Conservation (phyloP, 2,329 filamentous ascomycete genomes). For the Pseudonectria buxi region DNA sequence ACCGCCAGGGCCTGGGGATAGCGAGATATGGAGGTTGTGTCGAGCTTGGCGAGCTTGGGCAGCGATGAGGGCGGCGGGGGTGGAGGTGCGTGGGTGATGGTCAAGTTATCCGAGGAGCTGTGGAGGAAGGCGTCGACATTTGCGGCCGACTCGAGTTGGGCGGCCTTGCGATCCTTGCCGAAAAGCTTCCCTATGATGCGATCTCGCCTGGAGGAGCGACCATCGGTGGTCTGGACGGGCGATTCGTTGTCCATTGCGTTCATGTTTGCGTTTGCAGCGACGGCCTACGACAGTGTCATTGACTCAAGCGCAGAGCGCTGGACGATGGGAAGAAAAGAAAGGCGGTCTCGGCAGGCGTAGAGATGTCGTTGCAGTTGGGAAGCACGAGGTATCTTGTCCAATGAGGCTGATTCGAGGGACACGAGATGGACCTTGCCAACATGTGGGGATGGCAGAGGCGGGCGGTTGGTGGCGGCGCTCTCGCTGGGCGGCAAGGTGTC, state of each 20-base stretch:
- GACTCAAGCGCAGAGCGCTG: slow-evolving; percentile 17
- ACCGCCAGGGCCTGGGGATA: slow-evolving; percentile 49
- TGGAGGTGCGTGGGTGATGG: slow-evolving; percentile 45
- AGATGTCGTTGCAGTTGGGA: slow-evolving; percentile 12
- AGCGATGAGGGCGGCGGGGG: slow-evolving; percentile 33
- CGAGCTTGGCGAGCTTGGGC: slow-evolving; percentile 48
- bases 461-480: slow-evolving; percentile 20
- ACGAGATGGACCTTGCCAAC: slow-evolving; percentile 22
- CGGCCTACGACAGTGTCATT: slow-evolving; percentile 23
- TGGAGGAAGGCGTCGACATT: slow-evolving; percentile 55
- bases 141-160: slow-evolving; percentile 30
- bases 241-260: slow-evolving; percentile 41
- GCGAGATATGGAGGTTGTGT: slow-evolving; percentile 48
- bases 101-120: slow-evolving; percentile 48
- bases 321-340: slow-evolving; percentile 7
- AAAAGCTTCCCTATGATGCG: slow-evolving; percentile 61
- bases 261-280: slow-evolving; percentile 8
- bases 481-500: slow-evolving; percentile 8
- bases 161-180: slow-evolving; percentile 36
- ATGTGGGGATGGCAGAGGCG: slow-evolving; percentile 20
- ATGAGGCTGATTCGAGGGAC: slow-evolving; percentile 21
- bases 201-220: slow-evolving; percentile 39
- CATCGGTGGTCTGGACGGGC: slow-evolving; percentile 31
- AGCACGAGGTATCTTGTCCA: slow-evolving; percentile 22
- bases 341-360: slow-evolving; percentile 8